Evolutionary conservation across 2,329 filamentous ascomycete species (phyloP), one percentile per base, ranked within the genome.

Genomic region (Sclerotinia sclerotiorum): DNA sequence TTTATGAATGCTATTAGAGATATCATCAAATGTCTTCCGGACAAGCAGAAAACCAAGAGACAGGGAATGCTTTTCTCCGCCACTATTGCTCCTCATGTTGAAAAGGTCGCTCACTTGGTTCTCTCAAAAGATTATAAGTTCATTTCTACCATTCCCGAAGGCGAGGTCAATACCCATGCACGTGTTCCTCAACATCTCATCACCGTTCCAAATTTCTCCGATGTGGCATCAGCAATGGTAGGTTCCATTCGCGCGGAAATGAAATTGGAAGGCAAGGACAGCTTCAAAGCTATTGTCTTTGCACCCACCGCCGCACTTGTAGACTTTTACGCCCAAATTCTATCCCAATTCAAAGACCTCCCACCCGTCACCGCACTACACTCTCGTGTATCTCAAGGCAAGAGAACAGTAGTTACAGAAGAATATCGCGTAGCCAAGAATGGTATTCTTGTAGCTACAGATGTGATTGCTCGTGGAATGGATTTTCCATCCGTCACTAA

Each of bases 41-140:
- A 84, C 58, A 84, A 85, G 8, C 74, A 78, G 0, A 79, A 88
- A 65, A 86, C 89, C 70, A 84, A 90, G 66, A 88, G 94, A 62
- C 95, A 99, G 79, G 97, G 94, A 8, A 87, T 99, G 75, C 89
- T 99, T 79, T 97, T 97, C 79, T 98, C 94, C 19, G 95, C 95
- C 56, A 99, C 95, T 15, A 91, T 99, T 44, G 93, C 94, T 57
- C 85, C 85, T 69, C 87, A 93, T 71, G 94, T 99, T 56, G 88
- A 97, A 73, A 81, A 85, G 55, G 85, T 98, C 61, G 94, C 96
- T 69, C 80, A 82, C 73, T 93, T 92, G 73, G 89, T 98, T 78
- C 92, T 94, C 77, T 86, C 87, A 1, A 83, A 84, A 70, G 85
- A 92, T 73, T 98, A 97, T 79, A 88, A 96, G 77, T 97, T 95